Evolutionary conservation across 1,284 basidiomycete species (phyloP), one percentile per base, ranked within the genome.

Genomic region (Cutaneotrichosporon mucoides): DNA sequence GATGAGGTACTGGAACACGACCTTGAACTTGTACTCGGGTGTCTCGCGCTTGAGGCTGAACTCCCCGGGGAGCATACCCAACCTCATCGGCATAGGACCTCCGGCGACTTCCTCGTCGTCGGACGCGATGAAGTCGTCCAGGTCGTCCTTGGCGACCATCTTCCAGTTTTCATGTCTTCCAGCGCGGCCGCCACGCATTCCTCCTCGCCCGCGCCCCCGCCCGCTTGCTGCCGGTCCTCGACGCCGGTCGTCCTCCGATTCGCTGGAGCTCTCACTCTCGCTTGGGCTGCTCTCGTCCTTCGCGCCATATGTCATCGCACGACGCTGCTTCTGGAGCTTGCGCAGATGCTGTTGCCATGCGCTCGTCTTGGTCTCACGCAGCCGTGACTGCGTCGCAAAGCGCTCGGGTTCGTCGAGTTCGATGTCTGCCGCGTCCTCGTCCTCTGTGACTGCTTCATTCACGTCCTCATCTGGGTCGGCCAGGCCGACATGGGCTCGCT

Each of bases 1-100:
- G 3, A 92, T 87, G 65, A 91, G 87, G 44, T 92, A 83, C 70
- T 93, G 90, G 67, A 89, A 91, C 38, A 92, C 82, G 52, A 89
- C 86, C 61, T 75, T 73, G 67, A 76, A 75, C 56, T 75, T 74
- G 68, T 67, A 74, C 55, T 76, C 74, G 3, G 71, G 69, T 13
- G 70, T 67, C 73, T 91, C 86, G 70, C 86, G 84, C 61, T 84
- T 84, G 84, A 88, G 85, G 70, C 88, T 90, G 76, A 89, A 93
- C 64, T 86, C 82, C 24, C 81, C 79, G 8, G 24, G 24, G 24
- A 24, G 24, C 24, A 24, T 24, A 24, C 24, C 24, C 24, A 24
- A 24, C 24, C 24, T 24, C 24, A 24, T 24, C 24, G 90, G 90
- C n/a, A 82, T 75, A 11, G 81, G 75, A 2, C 77, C 67, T 0